phyloP scores from a whole-genome alignment of 768 basidiomycete species.

The Nidula microcarpa region DNA sequence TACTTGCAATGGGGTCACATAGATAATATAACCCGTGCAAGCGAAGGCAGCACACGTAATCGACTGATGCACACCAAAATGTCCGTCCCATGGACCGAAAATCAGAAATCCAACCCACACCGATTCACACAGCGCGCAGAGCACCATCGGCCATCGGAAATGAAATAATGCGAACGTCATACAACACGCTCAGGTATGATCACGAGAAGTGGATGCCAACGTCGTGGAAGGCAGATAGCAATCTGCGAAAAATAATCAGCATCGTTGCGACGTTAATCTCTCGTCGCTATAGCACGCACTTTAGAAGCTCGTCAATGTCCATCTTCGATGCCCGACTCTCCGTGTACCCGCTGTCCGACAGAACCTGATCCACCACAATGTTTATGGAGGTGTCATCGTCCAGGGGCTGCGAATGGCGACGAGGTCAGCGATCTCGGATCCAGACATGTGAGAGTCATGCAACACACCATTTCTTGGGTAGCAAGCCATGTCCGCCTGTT shows the following conservation, averaged over 20 bases:
- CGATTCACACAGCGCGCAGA: too few relatives aligned
- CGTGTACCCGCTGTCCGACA: constrained; percentile 66
- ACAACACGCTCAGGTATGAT: too few relatives aligned
- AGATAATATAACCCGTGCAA: too few relatives aligned
- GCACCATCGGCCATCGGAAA: too few relatives aligned
- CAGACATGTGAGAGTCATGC: neutral
- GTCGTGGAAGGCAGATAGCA: constrained; percentile 73
- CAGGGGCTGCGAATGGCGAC: constrained; percentile 44
- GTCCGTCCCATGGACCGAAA: too few relatives aligned
- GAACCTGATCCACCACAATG: constrained; percentile 65
- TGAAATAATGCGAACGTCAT: too few relatives aligned
- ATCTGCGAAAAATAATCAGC: constrained; percentile 28
- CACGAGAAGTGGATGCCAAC: constrained; percentile 71
- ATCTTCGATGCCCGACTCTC: constrained; percentile 89
- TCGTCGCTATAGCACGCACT: constrained; percentile 42
- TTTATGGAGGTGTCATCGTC: constrained; percentile 72
- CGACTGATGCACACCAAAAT: too few relatives aligned
- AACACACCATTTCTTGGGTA: constrained; percentile 58
- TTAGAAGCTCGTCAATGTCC: constrained; percentile 88
- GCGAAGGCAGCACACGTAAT: too few relatives aligned
- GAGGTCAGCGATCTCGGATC: neutral
- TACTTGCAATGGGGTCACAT: too few relatives aligned
- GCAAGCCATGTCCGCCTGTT: constrained; percentile 94
- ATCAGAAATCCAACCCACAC: too few relatives aligned
- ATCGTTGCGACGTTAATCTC: neutral